phyloP scores from a whole-genome alignment of 2,329 filamentous ascomycete species.

The Bipolaris cookei region DNA sequence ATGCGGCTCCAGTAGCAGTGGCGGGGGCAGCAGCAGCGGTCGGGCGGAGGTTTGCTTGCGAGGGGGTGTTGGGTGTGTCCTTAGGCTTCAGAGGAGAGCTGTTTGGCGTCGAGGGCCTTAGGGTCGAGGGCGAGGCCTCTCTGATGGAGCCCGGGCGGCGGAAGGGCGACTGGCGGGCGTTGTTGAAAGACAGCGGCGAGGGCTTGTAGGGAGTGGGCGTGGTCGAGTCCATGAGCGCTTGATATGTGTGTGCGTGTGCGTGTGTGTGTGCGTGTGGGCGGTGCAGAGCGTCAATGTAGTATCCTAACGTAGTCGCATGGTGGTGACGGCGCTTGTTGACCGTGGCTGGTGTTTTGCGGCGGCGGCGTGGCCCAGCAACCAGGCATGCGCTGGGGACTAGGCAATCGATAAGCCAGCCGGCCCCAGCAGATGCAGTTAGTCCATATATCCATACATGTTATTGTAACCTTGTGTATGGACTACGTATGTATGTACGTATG shows the following conservation, averaged over 20 bases:
- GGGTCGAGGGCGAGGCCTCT: slow-evolving; percentile 48
- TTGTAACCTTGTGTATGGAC: not conserved
- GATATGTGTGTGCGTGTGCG: not conserved
- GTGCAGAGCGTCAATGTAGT: slow-evolving; percentile 3
- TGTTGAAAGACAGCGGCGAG: slow-evolving; percentile 54
- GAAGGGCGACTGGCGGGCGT: slow-evolving; percentile 54
- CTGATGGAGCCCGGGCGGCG: slow-evolving; percentile 51
- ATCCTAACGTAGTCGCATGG: not conserved
- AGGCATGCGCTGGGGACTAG: not conserved
- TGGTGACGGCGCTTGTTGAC: slow-evolving; percentile 1
- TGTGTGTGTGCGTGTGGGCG: not conserved
- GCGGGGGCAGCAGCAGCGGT: slow-evolving; percentile 32
- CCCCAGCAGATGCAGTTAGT: not conserved
- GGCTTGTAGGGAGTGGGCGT: slow-evolving; percentile 50
- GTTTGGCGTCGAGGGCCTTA: slow-evolving; percentile 49
- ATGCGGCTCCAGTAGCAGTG: slow-evolving; percentile 46
- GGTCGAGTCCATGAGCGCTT: slow-evolving; percentile 31
- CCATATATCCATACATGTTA: not conserved
- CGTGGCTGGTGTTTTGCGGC: slow-evolving; percentile 9
- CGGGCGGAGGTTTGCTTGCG: slow-evolving; percentile 38
- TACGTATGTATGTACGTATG: too few species aligned
- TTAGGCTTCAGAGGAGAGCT: slow-evolving; percentile 51
- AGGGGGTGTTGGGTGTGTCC: slow-evolving; percentile 35
- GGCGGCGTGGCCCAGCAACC: slow-evolving; percentile 12
- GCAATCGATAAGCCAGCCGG: slow-evolving; percentile 9